Base-by-base conservation (phyloP, 805 yeast genomes). In the Pichia heedii region DNA sequence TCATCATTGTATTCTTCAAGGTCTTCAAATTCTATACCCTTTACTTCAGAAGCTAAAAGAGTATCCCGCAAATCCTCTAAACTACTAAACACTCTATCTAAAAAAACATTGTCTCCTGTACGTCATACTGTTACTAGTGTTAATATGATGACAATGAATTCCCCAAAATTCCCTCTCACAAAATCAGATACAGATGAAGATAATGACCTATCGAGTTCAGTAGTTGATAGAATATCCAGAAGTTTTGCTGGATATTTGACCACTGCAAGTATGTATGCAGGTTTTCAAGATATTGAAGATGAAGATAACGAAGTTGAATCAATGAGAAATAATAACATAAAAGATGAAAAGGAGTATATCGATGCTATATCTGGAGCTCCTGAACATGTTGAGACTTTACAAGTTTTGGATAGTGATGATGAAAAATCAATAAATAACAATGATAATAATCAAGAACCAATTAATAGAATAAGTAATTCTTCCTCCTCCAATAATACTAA, bases 161-260 rank as follows among this genome's bases (percentile, higher is more conserved):
- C n/a, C 26, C 2, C 12, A 49, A 36, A 9, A 13, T 3, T 29
- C 32, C 16, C 32, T 7, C 15, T 29, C 32, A 29, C 12, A 29
- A 29, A 13, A 2, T 29, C 27, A 24, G 32, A 29, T 19, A 7
- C 22, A 20, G 21, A 24, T 44, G 49, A 40, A 47, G 46, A 5
- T 27, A n/a, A 26, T 6, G 38, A 21, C 8, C 7, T 41, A 12
- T 29, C 44, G 1, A 44, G 37, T 12, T 45, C 41, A 19, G 49
- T 58, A 2, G 53, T 60, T 1, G 65, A 66, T 13, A 69, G 67
- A 36, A 69, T 72, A 58, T 73, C 77, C 16, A 69, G 68, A 50
- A 73, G 78, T 36, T 69, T 78, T 50, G 78, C 74, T 3, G 73
- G 76, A 0, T 54, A 76, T 41, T 61, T 78, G 43, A 75, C 83